Evolutionary conservation across 2,329 filamentous ascomycete genomes (phyloP), one percentile per base, ranked within the genome.

Genomic region (Penicillium occitanis): DNA sequence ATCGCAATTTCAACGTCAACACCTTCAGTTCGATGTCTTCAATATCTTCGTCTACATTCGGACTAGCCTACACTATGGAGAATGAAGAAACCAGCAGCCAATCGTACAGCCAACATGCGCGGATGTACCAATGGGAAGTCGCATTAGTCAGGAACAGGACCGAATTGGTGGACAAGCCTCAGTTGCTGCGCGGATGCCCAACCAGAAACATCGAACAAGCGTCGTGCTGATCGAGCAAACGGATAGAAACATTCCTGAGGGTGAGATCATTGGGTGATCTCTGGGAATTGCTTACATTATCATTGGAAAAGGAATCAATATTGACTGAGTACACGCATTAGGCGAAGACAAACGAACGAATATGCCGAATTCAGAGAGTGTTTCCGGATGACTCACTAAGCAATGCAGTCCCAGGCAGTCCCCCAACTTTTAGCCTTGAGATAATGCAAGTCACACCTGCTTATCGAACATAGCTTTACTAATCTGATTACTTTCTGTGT

Each of bases 111-210:
- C 17, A 28, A 14, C 5, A 10, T 22, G 19, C 40, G 51, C 51
- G 62, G 62, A 19, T 60, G 63, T 51, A 65, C 63, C 63, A 65
- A 65, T 65, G 63, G 63, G 40, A 60, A 51, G 63, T 25, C 42
- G 63, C 63, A 65, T 60, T 65, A 65, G 63, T 35, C 63, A 65
- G 63, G 63, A 65, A 65, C 63, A 37, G 25, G 13, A 8, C 53
- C 44, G 53, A 60, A 42, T 60, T 60, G 55, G 63, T 60, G 55
- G 63, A 60, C 55, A 33, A 25, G n/a, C 14, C 19, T 62, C 40
- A 14, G 11, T 35, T 58, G 51, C 62, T 64, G 63, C 55, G 63
- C 59, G 33, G 63, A 46, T 60, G 63, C 63, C 63, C 63, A 60
- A 22, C 30, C 53, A 57, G n/a, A 35, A 37, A 35, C 17, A 35